Conservation (phyloP, 176 grass and related monocot genomes). For the Rhynchospora tenuis region DNA sequence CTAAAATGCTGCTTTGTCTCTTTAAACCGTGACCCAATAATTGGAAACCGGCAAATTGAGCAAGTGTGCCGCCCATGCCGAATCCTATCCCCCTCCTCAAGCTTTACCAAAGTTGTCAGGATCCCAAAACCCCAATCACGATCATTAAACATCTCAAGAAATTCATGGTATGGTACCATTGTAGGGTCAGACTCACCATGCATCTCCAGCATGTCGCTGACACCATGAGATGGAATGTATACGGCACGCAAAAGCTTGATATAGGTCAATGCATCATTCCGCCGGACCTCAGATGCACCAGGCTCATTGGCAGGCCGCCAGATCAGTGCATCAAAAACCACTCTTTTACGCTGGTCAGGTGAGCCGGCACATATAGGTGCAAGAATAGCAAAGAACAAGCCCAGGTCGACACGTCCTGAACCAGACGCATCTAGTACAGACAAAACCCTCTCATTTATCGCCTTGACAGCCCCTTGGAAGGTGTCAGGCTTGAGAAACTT, state of each 20-base stretch:
- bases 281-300: slow-evolving; percentile 54
- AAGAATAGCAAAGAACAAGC: slow-evolving; percentile 90
- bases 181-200: slow-evolving; percentile 93
- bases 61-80: slow-evolving; percentile 77
- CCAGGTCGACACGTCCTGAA: slow-evolving; percentile 82
- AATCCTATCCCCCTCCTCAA: slow-evolving; percentile 87
- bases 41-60: slow-evolving; percentile 81
- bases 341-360: slow-evolving; percentile 56
- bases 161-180: slow-evolving; percentile 82
- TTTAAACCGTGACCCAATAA: slow-evolving; percentile 88
- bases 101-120: slow-evolving; percentile 66
- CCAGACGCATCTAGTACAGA: slow-evolving; percentile 74
- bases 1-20: slow-evolving; percentile 84
- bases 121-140: slow-evolving; percentile 92
- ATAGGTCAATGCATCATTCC: slow-evolving; percentile 70
- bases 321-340: slow-evolving; percentile 80
- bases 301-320: slow-evolving; percentile 76
- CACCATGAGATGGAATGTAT: slow-evolving; percentile 73
- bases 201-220: slow-evolving; percentile 86
- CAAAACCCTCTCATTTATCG: slow-evolving; percentile 85
- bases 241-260: slow-evolving; percentile 75
- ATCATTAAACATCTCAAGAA: slow-evolving; percentile 97
- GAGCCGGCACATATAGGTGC: slow-evolving; percentile 76
- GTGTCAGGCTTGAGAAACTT: slow-evolving; percentile 86
- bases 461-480: slow-evolving; percentile 84